Evolutionary conservation across 352 stramenopile species (phyloP).

Genomic region (Thalassiosira exigua): DNA sequence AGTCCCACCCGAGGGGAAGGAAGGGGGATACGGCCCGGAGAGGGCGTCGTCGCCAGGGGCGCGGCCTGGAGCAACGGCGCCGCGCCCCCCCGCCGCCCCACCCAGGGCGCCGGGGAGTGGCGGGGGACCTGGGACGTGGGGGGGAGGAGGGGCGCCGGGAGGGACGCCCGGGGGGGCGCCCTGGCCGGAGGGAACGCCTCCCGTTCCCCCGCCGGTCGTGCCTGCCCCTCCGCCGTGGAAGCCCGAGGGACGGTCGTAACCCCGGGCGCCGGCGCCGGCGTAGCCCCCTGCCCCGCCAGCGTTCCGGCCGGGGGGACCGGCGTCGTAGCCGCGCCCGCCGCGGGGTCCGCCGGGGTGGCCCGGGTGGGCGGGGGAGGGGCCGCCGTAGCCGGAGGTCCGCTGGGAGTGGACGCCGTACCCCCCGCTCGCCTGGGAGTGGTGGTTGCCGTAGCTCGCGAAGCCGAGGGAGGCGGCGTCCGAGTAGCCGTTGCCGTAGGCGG

Average conservation of each 20-base stretch:
- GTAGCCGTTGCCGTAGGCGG: neutral
- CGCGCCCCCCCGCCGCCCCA: no score
- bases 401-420: constrained; percentile 13
- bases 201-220: no score
- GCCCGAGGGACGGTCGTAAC: neutral
- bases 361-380: no score
- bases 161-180: no score
- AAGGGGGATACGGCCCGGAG: constrained; percentile 32
- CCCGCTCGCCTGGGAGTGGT: neutral
- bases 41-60: constrained; percentile 3
- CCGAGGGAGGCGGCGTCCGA: neutral
- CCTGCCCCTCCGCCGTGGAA: neutral
- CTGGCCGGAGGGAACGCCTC: no score
- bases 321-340: neutral
- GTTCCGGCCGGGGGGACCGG: neutral
- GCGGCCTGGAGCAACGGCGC: no score
- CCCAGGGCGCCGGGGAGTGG: constrained; percentile 4
- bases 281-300: neutral
- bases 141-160: no score
- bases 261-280: neutral
- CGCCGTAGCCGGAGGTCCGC: no score
- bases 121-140: neutral
- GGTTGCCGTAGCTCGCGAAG: constrained; percentile 8
- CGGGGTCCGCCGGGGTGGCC: no score
- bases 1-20: constrained; percentile 19